phyloP scores from a whole-genome alignment of 768 basidiomycete species.

The Botryobasidium botryosum region DNA sequence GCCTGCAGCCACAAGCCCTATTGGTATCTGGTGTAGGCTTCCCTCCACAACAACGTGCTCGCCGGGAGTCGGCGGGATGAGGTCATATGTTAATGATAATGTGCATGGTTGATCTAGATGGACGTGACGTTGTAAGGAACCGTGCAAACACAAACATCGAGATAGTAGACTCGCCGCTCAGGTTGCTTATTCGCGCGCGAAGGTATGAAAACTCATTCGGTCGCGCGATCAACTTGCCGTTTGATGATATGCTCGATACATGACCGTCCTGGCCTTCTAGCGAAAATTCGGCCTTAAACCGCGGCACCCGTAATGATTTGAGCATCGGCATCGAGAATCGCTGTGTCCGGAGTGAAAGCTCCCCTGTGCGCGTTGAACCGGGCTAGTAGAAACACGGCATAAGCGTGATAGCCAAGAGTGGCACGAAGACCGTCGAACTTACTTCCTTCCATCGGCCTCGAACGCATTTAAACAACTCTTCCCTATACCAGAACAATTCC shows the following conservation, averaged over 20 bases:
- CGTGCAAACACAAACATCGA: neutral
- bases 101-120: conserved; percentile 33
- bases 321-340: conserved; percentile 67
- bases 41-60: conserved; percentile 61
- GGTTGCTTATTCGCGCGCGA: conserved; percentile 38
- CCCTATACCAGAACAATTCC: conserved; percentile 92
- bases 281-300: conserved; percentile 39
- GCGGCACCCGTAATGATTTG: conserved; percentile 52
- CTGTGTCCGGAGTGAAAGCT: conserved; percentile 61
- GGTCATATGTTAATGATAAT: conserved; percentile 33
- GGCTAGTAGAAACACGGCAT: conserved; percentile 30
- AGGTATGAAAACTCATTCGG: conserved; percentile 51
- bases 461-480: conserved; percentile 58
- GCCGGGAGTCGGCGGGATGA: conserved; percentile 30
- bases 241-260: conserved; percentile 9
- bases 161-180: conserved; percentile 37
- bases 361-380: conserved; percentile 59
- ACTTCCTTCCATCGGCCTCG: conserved; percentile 79
- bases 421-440: conserved; percentile 11
- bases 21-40: conserved; percentile 35
- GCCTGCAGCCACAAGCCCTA: conserved; percentile 45
- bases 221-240: conserved; percentile 29
- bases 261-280: conserved; percentile 20
- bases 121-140: neutral
- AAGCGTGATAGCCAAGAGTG: neutral